Conservation (phyloP, 352 stramenopile genomes). For the Phytophthora hibernalis region DNA sequence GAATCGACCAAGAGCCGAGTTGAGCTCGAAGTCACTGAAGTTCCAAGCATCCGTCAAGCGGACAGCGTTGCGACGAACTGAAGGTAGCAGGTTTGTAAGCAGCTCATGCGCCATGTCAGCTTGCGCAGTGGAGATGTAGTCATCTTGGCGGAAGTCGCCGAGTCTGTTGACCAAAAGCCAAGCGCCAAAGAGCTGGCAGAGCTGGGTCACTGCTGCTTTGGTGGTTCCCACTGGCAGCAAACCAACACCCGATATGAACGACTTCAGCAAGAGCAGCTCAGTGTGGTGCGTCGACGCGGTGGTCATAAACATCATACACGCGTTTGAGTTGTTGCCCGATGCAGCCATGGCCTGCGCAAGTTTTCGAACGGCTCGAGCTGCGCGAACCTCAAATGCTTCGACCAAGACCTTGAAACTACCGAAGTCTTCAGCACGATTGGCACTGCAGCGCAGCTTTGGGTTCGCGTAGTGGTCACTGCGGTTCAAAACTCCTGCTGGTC, state of each 20-base stretch:
- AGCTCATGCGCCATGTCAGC: slow-evolving; percentile 40
- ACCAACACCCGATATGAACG: slow-evolving; percentile 40
- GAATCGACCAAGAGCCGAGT: slow-evolving; percentile 58
- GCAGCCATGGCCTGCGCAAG: slow-evolving; percentile 44
- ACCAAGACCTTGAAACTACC: slow-evolving; percentile 41
- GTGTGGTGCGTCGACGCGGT: slow-evolving; percentile 48
- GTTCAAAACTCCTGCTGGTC: slow-evolving; percentile 33
- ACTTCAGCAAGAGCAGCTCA: slow-evolving; percentile 48
- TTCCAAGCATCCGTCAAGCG: slow-evolving; percentile 45
- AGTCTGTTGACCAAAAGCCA: slow-evolving; percentile 50
- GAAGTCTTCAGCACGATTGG: slow-evolving; percentile 35
- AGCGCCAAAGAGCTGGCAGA: slow-evolving; percentile 47
- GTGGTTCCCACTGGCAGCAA: slow-evolving; percentile 33
- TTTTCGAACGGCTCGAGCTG: slow-evolving; percentile 37
- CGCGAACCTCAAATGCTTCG: slow-evolving; percentile 45
- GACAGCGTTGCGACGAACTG: slow-evolving; percentile 48
- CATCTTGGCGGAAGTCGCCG: slow-evolving; percentile 56
- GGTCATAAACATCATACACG: slow-evolving; percentile 58
- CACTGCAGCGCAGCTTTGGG: slow-evolving; percentile 42
- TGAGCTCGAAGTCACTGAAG: slow-evolving; percentile 68
- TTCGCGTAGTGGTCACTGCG: slow-evolving; percentile 40
- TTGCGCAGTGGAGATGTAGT: slow-evolving; percentile 52
- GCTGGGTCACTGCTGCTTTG: slow-evolving; percentile 34
- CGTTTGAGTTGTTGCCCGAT: slow-evolving; percentile 45
- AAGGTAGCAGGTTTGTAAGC: slow-evolving; percentile 38